Base-by-base conservation (phyloP, 805 yeast genomes). In the Barnettozyma siamensis region DNA sequence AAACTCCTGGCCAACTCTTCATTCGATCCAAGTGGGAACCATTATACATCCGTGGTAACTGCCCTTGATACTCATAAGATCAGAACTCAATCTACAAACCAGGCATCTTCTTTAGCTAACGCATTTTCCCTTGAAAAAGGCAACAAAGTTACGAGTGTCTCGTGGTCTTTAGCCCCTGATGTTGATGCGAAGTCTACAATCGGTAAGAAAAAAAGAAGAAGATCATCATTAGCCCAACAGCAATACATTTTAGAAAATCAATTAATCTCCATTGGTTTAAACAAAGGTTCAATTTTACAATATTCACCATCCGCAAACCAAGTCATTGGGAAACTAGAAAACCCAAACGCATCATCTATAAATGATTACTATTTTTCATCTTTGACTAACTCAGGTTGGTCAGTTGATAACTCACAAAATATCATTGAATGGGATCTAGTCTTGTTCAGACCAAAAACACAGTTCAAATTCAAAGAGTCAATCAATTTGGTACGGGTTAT, bases 21-120 rank as follows among this genome's bases (percentile, higher is more conserved):
- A 5, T 86, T 79, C 57, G 91, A 87, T 59, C 70, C 78, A 11
- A 61, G 74, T 1, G 80, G 83, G n/a, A 66, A 73, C 33, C 72
- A 70, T 54, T 70, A 79, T 50, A 88, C 89, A 20, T 74, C 78
- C 34, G 86, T 76, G 1, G 65, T 76, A 17, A 75, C 77, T 28
- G 82, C 87, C 2, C 70, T 87, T 44, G 91, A 85, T 58, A 68
- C 79, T 5, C 91, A 83, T 54, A 77, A 78, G 48, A 64, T 87
- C 30, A 69, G 80, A 42, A 84, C 83, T 2, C 81, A 79, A 54
- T 70, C 83, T 16, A 67, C 76, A 10, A 69, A 64, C 23, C 30
- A 24, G n/a, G 23, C 40, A 21, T 58, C 70, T 13, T 57, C 66
- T 6, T 55, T 75, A 24, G 69, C 72, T 48, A 62, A 70, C 29